A percentile compares a stretch with the other conserved stretches of the same genome.
Evolutionary conservation across 139 green algal genomes (phyloP).

Genomic region (Ulvella scutata): DNA sequence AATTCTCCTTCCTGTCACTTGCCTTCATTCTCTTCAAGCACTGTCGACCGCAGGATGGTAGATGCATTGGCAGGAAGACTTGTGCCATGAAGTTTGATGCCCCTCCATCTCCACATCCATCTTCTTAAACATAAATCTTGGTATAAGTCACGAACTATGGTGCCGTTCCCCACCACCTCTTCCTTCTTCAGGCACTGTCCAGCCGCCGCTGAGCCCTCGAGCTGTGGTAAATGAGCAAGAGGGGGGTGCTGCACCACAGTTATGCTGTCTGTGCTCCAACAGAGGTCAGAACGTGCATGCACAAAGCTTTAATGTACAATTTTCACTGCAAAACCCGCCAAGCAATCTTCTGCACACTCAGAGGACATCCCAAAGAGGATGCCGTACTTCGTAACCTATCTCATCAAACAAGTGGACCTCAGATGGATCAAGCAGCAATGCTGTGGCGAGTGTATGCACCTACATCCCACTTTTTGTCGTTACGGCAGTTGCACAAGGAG

Average conservation of each 20-base stretch:
- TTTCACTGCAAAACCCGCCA: not conserved
- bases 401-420: not conserved
- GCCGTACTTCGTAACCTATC: not conserved
- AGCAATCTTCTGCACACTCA: too few species aligned
- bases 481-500: not conserved
- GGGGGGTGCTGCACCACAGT: not conserved
- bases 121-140: not conserved
- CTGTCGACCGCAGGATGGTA: too few species aligned
- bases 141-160: not conserved
- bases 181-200: not conserved
- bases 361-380: too few species aligned
- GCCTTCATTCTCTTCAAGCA: too few species aligned
- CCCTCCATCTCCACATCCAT: not conserved
- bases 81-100: too few species aligned
- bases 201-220: not conserved
- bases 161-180: not conserved
- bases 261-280: not conserved
- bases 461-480: not conserved
- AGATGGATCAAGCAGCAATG: not conserved
- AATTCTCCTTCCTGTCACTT: too few species aligned
- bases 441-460: not conserved
- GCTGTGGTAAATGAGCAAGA: not conserved
- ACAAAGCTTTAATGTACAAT: not conserved
- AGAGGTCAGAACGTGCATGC: not conserved
- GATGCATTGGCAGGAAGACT: too few species aligned